Percentiles rank a stretch among this genome's conserved stretches.
Evolutionary conservation across 148 eudicot genomes (phyloP).

Genomic region (Gaultheria prostrata): DNA sequence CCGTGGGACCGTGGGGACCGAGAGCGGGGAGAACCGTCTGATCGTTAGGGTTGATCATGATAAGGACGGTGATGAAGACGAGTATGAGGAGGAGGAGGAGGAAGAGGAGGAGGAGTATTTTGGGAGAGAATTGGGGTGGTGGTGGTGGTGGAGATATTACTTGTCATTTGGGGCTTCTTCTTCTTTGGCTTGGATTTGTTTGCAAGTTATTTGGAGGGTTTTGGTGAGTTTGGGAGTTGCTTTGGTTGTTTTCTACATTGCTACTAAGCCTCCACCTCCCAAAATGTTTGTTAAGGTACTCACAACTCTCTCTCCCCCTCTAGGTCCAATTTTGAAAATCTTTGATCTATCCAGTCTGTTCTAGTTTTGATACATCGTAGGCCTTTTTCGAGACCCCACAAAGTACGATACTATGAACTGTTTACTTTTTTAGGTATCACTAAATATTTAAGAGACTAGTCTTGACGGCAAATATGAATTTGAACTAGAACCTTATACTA

Average conservation of each 20-base stretch:
- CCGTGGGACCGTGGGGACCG: conserved; percentile 1
- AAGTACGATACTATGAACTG: not conserved
- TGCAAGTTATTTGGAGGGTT: conserved; percentile 71
- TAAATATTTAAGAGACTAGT: no score
- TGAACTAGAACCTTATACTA: no score
- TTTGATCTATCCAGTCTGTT: not conserved
- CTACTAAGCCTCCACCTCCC: conserved; percentile 68
- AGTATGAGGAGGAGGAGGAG: conserved; percentile 8
- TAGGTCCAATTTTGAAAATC: not conserved
- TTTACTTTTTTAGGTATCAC: not conserved
- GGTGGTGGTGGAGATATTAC: conserved; percentile 32
- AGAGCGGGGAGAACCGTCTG: conserved; percentile 12
- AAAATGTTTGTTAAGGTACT: conserved; percentile 50
- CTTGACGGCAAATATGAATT: no score
- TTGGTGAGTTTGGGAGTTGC: conserved; percentile 53
- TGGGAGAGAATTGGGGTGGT: conserved; percentile 23
- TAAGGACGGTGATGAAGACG: not conserved
- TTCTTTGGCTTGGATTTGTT: conserved; percentile 46
- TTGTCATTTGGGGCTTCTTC: conserved; percentile 46
- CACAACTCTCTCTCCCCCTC: not conserved
- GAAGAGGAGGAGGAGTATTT: conserved; percentile 23
- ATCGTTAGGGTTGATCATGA: not conserved
- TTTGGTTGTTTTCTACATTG: conserved; percentile 64
- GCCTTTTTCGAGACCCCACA: not conserved
- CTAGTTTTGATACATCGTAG: not conserved